A percentile compares a stretch with the other conserved stretches of the same genome.
Conservation (phyloP, 371 early-diverging fungal species). For the Entomophthora muscae region DNA sequence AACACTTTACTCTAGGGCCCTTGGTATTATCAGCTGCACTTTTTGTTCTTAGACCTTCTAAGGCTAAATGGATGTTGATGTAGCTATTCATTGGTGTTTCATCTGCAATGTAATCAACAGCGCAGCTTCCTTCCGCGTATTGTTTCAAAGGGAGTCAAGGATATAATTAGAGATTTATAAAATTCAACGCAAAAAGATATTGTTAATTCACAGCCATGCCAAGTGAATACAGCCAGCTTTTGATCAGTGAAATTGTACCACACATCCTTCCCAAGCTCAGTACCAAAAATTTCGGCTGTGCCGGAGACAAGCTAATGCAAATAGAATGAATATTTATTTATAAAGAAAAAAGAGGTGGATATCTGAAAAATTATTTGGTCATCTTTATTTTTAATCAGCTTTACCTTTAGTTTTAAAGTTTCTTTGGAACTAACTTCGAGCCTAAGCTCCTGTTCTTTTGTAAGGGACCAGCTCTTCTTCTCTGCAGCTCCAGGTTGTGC, state of each 20-base stretch:
- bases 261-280: slow-evolving; percentile 62
- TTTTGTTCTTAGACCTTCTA: slow-evolving; percentile 53
- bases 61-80: slow-evolving; percentile 68
- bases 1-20: slow-evolving; percentile 44
- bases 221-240: slow-evolving; percentile 85
- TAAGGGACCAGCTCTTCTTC: not conserved
- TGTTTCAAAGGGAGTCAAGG: slow-evolving; percentile 13
- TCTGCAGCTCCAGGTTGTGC: not conserved
- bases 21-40: slow-evolving; percentile 25
- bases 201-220: slow-evolving; percentile 73
- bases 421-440: slow-evolving; percentile 41
- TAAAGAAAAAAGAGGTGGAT: too few relatives aligned
- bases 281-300: slow-evolving; percentile 79
- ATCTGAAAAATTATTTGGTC: too few relatives aligned
- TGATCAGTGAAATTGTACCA: slow-evolving; percentile 58
- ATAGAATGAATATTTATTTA: too few relatives aligned
- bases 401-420: slow-evolving; percentile 10
- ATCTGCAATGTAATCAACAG: slow-evolving; percentile 70
- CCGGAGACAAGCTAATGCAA: slow-evolving; percentile 53
- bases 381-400: too few relatives aligned
- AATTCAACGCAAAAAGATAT: slow-evolving; percentile 26
- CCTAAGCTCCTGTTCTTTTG: slow-evolving; percentile 45
- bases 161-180: too few relatives aligned
- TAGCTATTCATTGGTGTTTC: slow-evolving; percentile 89
- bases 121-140: slow-evolving; percentile 39